These are phyloP conservation scores for Glebionis coronaria DNA, from an alignment of 129 eudicot genomes.

Conservation along the genomic window DNA sequence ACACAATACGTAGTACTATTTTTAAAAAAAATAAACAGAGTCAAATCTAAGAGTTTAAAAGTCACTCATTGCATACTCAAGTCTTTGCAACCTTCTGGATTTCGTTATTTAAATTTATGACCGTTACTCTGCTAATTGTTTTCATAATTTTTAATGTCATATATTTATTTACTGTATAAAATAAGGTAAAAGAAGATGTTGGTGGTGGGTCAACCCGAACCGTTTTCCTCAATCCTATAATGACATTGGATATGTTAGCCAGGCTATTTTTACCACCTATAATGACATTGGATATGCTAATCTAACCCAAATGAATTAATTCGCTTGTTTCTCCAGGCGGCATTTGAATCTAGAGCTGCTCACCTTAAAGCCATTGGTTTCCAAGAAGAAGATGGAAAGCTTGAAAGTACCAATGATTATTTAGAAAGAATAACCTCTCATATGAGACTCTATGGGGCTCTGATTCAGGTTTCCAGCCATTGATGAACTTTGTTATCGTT, in stretches of 20 bases:
- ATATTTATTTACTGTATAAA: background rate
- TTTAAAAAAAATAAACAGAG: too few species aligned
- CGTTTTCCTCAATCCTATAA: background rate
- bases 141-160: background rate
- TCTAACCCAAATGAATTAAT: background rate
- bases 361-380: slow-evolving; percentile 70
- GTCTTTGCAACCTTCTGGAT: background rate
- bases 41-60: background rate
- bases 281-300: slow-evolving; percentile 1
- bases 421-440: slow-evolving; percentile 39
- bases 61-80: background rate
- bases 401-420: slow-evolving; percentile 56
- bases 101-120: background rate
- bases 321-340: slow-evolving; percentile 34
- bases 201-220: background rate
- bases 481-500: slow-evolving; percentile 5
- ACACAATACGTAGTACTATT: too few species aligned
- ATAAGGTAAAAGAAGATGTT: background rate
- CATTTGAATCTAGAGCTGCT: slow-evolving; percentile 56
- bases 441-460: slow-evolving; percentile 91
- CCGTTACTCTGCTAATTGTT: background rate
- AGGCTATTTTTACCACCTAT: background rate
- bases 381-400: slow-evolving; percentile 70
- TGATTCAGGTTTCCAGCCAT: slow-evolving; percentile 68
- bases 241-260: background rate